Evolutionary conservation across 306 rosid genomes (phyloP).

Genomic region (Castanea mollissima): DNA sequence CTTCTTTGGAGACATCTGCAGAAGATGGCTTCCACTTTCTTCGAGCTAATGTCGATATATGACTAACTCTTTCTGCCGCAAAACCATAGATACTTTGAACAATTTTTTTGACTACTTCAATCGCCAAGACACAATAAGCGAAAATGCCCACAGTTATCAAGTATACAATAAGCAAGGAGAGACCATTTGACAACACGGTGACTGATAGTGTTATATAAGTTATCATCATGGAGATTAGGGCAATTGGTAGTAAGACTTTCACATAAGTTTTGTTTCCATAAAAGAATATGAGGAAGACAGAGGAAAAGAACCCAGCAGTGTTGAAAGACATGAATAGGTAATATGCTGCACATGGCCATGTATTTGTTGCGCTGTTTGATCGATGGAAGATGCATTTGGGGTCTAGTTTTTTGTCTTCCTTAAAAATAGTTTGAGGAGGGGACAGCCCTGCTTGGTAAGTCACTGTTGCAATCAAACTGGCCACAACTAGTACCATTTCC

Average conservation of each 20-base stretch:
- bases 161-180: no score
- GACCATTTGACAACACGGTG: neutral
- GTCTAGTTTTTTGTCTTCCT: no score
- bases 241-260: constrained; percentile 7
- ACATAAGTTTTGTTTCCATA: neutral
- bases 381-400: constrained; percentile 2
- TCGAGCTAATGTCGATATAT: no score
- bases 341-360: constrained; percentile 6
- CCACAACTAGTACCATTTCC: constrained; percentile 12
- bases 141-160: neutral
- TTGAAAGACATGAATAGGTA: constrained; percentile 19
- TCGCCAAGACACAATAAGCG: neutral
- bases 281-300: constrained; percentile 11
- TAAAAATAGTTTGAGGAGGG: neutral
- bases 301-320: constrained; percentile 7
- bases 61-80: neutral
- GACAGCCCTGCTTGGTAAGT: neutral
- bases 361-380: neutral
- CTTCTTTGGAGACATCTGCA: no score
- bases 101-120: constrained; percentile 9
- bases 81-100: neutral
- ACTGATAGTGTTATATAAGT: constrained; percentile 13
- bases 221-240: constrained; percentile 8
- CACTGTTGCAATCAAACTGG: constrained; percentile 7
- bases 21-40: no score